These are phyloP conservation scores for Citrus unshiu DNA, from an alignment of 345 rosid genomes.

Conservation along the genomic window DNA sequence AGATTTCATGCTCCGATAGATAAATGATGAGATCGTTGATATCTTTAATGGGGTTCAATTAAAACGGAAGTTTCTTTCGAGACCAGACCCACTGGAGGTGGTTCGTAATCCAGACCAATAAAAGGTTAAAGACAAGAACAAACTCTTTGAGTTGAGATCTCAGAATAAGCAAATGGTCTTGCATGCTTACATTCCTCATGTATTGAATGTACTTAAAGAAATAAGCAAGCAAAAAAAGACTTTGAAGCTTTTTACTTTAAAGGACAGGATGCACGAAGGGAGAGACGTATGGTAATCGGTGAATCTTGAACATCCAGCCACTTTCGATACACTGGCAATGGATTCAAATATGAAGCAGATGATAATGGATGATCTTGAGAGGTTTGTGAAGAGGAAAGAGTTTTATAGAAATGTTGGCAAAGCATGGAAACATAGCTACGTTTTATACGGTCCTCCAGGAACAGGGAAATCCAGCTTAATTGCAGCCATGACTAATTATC, in stretches of 20 bases:
- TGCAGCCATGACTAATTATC: conserved; percentile 29
- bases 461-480: conserved; percentile 31
- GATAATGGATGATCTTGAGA: conserved; percentile 29
- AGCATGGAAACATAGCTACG: conserved; percentile 27
- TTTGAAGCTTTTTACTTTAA: conserved; percentile 20
- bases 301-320: conserved; percentile 28
- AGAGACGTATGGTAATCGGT: conserved; percentile 21
- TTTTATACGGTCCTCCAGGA: conserved; percentile 27
- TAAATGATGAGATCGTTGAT: conserved; percentile 10
- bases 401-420: conserved; percentile 27
- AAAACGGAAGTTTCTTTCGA: conserved; percentile 18
- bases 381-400: conserved; percentile 27
- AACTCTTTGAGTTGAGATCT: conserved; percentile 24
- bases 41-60: conserved; percentile 18
- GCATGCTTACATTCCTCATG: conserved; percentile 17
- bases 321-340: conserved; percentile 26
- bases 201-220: conserved; percentile 13
- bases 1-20: conserved; percentile 13
- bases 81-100: background rate
- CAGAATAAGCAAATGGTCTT: conserved; percentile 26
- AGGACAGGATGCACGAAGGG: background rate
- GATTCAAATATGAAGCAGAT: conserved; percentile 19
- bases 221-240: conserved; percentile 13
- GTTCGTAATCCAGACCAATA: background rate
- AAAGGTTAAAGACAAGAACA: background rate